Percentiles rank a stretch among this genome's conserved stretches.
These are phyloP conservation scores for Trichomonas vaginalis DNA, from an alignment of 208 protist species.

Conservation along the genomic window DNA sequence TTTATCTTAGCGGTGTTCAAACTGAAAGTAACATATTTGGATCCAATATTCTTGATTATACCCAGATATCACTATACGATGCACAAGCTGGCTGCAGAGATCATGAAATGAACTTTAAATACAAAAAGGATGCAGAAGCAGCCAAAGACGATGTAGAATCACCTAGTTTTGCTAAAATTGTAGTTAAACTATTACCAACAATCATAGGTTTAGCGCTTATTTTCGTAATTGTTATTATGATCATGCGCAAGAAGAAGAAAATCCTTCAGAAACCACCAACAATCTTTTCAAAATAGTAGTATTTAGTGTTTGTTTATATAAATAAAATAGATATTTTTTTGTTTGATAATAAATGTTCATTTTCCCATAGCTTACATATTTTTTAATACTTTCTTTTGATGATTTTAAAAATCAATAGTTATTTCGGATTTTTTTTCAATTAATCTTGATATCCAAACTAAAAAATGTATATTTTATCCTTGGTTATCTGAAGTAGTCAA, in stretches of 20 bases:
- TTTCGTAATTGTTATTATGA: background rate
- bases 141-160: background rate
- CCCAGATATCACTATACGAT: background rate
- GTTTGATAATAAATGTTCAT: background rate
- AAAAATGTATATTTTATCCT: no score
- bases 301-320: background rate
- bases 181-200: background rate
- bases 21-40: background rate
- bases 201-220: background rate
- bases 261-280: background rate
- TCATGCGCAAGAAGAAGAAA: background rate
- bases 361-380: no score
- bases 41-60: background rate
- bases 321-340: background rate
- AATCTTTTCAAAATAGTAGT: background rate
- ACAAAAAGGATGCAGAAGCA: background rate
- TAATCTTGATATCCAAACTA: no score
- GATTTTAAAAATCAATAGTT: no score
- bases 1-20: background rate
- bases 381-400: no score
- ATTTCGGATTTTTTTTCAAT: no score
- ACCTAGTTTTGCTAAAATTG: background rate
- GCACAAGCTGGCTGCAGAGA: background rate
- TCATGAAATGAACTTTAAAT: background rate
- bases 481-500: no score